Base-by-base conservation (phyloP, 306 rosid genomes). In the Acacia crassicarpa region DNA sequence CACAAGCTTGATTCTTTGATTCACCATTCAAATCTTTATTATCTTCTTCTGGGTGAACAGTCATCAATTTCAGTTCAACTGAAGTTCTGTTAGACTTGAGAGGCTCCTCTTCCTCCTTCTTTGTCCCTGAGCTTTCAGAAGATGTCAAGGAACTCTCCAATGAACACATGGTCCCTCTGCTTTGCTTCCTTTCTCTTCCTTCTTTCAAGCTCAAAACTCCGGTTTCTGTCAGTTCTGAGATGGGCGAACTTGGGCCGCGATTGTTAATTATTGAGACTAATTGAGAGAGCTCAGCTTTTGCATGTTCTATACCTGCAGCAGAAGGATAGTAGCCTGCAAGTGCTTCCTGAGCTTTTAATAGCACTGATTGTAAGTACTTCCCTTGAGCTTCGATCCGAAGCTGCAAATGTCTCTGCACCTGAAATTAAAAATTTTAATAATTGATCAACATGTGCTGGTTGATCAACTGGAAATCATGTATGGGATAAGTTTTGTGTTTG, bases 351-450 rank as follows among this genome's bases (percentile, higher is more conserved):
- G 99, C 99, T 63, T 94, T 96, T 76, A 56, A 86, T 10, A 96
- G 74, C 30, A 96, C 97, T 45, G 93, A 89, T n/a, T 96, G 97
- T 75, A 96, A 87, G 72, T 96, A 96, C 83, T 90, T 92, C 77
- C 97, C 98, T 86, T 96, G 98, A 48, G 99, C 97, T 91, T 96
- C 98, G 2, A 96, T 96, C 79, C 94, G 75, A 74, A 92, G 86
- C 85, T 96, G 97, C 81, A 96, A 87, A 88, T 89, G 98, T 58
- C 91, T 92, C 82, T 94, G 97, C 65, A 96, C 98, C 98, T 92
- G 89, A 63, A 63, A 63, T 63, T 63, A 32, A 4, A 75, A 83
- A 80, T 48, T 40, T 53, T 2, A 62, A 53, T 68, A 62, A 22
- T 59, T 72, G 7, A 62, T 76, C 54, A 79, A 45, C 72, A 38